Percentiles rank a stretch among this genome's conserved stretches.
These are phyloP conservation scores for Pleoardoris graminearum DNA, from an alignment of 2,329 filamentous ascomycete genomes.

Conservation along the genomic window DNA sequence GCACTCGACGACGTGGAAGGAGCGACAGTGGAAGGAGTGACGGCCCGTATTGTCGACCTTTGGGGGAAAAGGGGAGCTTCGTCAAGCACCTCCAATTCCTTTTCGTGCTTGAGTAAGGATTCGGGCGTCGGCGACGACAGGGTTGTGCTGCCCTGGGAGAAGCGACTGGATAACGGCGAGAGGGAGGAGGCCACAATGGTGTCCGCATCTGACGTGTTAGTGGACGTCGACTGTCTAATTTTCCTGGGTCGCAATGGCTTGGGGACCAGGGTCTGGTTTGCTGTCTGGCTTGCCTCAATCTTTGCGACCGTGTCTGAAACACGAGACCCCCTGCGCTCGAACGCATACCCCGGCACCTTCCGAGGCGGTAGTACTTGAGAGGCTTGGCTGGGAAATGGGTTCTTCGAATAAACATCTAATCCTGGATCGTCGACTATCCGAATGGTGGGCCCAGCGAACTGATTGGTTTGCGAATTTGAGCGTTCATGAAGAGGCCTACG, in stretches of 20 bases:
- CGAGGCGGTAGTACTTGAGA: constrained; percentile 47
- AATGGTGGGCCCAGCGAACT: constrained; percentile 44
- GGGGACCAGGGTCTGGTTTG: constrained; percentile 33
- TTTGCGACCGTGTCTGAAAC: constrained; percentile 49
- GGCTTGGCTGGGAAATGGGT: constrained; percentile 45
- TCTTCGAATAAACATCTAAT: constrained; percentile 44
- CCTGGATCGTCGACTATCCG: constrained; percentile 46
- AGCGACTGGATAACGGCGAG: constrained; percentile 43
- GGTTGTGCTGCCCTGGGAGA: constrained; percentile 46
- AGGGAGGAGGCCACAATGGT: constrained; percentile 43
- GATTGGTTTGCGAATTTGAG: constrained; percentile 44
- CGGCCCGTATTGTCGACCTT: constrained; percentile 43
- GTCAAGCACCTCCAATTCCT: constrained; percentile 40
- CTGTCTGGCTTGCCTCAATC: constrained; percentile 31
- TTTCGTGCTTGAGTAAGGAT: constrained; percentile 31
- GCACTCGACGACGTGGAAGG: constrained; percentile 40
- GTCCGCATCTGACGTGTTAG: constrained; percentile 45
- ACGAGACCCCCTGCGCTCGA: constrained; percentile 42
- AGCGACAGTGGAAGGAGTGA: constrained; percentile 42
- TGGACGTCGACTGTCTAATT: constrained; percentile 44
- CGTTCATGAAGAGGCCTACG: constrained; percentile 45
- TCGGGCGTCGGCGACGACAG: constrained; percentile 42
- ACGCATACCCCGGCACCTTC: constrained; percentile 43
- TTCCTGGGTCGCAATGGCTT: constrained; percentile 41
- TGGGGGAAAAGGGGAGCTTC: constrained; percentile 26